Evolutionary conservation across 768 basidiomycete genomes (phyloP).

Genomic region (Boletus subparvulus): DNA sequence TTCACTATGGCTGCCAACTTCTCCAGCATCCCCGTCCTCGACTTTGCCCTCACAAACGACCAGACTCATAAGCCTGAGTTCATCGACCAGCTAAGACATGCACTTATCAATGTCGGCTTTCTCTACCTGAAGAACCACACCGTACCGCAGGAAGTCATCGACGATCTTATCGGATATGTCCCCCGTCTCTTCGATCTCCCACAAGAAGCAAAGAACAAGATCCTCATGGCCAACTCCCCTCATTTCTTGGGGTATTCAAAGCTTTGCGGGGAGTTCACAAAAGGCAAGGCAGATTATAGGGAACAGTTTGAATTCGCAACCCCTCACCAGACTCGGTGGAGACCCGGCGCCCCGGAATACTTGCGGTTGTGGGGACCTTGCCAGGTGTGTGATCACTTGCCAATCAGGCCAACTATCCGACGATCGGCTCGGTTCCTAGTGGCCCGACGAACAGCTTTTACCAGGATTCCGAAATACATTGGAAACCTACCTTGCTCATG

Average conservation of each 20-base stretch:
- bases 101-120: conserved; percentile 79
- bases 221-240: conserved; percentile 69
- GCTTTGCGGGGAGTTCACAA: conserved; percentile 72
- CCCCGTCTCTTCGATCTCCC: conserved; percentile 73
- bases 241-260: conserved; percentile 79
- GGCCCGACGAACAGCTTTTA: conserved; percentile 69
- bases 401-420: not conserved
- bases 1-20: conserved; percentile 42
- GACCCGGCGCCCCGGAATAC: conserved; percentile 61
- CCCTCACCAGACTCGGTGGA: conserved; percentile 59
- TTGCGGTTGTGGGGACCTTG: conserved; percentile 69
- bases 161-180: conserved; percentile 54
- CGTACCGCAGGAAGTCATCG: conserved; percentile 46
- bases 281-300: conserved; percentile 66
- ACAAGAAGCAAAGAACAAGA: conserved; percentile 61
- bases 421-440: conserved; percentile 41
- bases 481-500: conserved; percentile 58
- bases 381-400: conserved; percentile 49
- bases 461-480: conserved; percentile 66
- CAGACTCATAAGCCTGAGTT: conserved; percentile 48
- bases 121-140: conserved; percentile 73
- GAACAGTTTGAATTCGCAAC: conserved; percentile 86
- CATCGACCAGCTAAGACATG: conserved; percentile 62
- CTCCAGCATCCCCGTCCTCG: conserved; percentile 66
- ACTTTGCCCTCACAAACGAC: conserved; percentile 54